Conservation (phyloP, 2,329 filamentous ascomycete genomes). For the Colletotrichum aenigma region DNA sequence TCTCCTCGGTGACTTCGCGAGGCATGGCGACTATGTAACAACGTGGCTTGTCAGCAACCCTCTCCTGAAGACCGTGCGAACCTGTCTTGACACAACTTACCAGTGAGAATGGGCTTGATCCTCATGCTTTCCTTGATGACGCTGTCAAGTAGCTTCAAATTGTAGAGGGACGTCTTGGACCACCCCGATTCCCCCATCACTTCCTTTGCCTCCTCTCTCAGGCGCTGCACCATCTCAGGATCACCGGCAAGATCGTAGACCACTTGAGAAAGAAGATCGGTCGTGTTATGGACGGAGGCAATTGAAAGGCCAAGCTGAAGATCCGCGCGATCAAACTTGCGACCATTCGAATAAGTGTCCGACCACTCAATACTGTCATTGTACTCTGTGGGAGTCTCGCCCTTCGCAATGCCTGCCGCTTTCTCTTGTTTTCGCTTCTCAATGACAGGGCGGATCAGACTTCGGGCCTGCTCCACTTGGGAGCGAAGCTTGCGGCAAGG, state of each 20-base stretch:
- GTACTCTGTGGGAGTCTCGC: background rate
- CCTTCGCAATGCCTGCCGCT: background rate
- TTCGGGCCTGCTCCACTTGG: conserved; percentile 27
- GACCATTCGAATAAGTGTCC: background rate
- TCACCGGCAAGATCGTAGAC: background rate
- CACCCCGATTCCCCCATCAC: background rate
- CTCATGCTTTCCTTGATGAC: background rate
- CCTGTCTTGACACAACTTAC: accelerated
- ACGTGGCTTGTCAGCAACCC: accelerated
- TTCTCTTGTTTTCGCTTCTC: background rate
- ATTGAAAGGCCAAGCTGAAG: background rate
- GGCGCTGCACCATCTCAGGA: background rate
- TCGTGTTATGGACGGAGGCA: background rate
- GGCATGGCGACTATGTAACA: background rate
- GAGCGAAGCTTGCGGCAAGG: conserved; percentile 36
- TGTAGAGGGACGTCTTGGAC: background rate
- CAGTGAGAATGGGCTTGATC: background rate
- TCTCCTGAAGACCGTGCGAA: accelerated
- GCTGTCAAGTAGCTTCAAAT: background rate
- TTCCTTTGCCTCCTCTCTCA: background rate
- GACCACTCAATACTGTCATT: background rate
- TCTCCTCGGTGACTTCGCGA: background rate
- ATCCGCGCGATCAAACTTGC: background rate
- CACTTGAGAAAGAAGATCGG: background rate
- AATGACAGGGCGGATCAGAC: background rate